These are phyloP conservation scores for Pichia nakasei DNA, from an alignment of 805 yeast genomes.

Conservation along the genomic window DNA sequence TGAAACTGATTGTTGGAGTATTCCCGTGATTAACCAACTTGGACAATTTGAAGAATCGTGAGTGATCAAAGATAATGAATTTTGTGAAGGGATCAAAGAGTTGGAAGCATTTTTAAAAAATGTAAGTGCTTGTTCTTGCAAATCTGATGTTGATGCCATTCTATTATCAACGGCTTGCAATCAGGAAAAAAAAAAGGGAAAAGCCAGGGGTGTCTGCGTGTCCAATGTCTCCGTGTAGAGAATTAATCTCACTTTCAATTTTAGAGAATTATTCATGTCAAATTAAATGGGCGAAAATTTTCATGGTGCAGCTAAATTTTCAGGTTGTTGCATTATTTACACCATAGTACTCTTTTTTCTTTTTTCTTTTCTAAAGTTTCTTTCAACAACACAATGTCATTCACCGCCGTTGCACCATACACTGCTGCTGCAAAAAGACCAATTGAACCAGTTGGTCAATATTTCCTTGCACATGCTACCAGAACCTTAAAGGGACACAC, in stretches of 20 bases:
- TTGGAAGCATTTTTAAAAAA: not conserved
- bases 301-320: too few species aligned
- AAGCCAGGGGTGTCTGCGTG: too few species aligned
- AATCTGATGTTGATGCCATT: slow-evolving; percentile 8
- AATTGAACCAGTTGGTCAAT: slow-evolving; percentile 94
- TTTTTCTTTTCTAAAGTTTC: not conserved
- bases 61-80: slow-evolving; percentile 3
- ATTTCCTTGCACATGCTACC: slow-evolving; percentile 91
- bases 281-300: too few species aligned
- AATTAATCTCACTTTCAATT: too few species aligned
- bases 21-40: slow-evolving; percentile 5
- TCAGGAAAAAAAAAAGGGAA: too few species aligned
- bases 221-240: too few species aligned
- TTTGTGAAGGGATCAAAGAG: not conserved
- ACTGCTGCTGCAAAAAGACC: slow-evolving; percentile 66
- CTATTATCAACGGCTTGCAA: too few species aligned
- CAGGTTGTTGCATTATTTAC: not conserved
- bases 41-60: slow-evolving; percentile 6
- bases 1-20: slow-evolving; percentile 6
- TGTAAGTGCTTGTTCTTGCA: slow-evolving; percentile 17
- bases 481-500: slow-evolving; percentile 95
- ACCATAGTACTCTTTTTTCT: not conserved
- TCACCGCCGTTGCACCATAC: slow-evolving; percentile 37
- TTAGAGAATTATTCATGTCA: too few species aligned
- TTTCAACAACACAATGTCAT: slow-evolving; percentile 1